Evolutionary conservation across 1,284 basidiomycete genomes (phyloP).

Genomic region (Amylostereum areolatum): DNA sequence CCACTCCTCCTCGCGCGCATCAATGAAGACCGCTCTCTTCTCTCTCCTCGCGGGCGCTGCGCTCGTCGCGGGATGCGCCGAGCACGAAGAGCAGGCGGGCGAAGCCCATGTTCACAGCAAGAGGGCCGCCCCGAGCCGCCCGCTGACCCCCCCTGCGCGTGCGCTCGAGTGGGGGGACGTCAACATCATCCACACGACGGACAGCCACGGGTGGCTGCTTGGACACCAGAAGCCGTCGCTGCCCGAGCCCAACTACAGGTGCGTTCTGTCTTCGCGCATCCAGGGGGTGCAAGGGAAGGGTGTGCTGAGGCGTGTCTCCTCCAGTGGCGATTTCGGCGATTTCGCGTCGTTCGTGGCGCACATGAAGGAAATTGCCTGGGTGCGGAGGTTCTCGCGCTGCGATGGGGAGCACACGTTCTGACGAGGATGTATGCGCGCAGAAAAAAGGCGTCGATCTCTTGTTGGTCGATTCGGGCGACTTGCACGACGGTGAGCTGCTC

Average conservation of each 20-base stretch:
- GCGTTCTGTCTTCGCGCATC: conserved; percentile 6
- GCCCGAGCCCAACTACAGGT: conserved; percentile 75
- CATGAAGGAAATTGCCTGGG: conserved; percentile 70
- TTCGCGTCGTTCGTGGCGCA: conserved; percentile 77
- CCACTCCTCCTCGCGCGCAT: too few relatives aligned
- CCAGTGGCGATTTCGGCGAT: conserved; percentile 70
- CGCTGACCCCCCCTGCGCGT: conserved; percentile 48
- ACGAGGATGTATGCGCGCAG: conserved; percentile 22
- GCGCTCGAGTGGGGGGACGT: conserved; percentile 73
- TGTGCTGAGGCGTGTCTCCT: neutral
- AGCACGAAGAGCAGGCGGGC: conserved; percentile 13
- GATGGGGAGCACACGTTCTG: neutral
- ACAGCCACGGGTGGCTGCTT: conserved; percentile 76
- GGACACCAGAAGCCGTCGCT: conserved; percentile 65
- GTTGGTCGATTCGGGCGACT: conserved; percentile 68
- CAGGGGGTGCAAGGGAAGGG: neutral
- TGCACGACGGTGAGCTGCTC: conserved; percentile 61
- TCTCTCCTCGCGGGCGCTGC: neutral
- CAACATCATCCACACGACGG: conserved; percentile 78
- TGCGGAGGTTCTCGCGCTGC: conserved; percentile 5
- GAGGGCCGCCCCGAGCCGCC: conserved; percentile 37
- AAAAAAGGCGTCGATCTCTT: conserved; percentile 65
- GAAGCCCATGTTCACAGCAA: conserved; percentile 33
- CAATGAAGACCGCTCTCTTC: neutral
- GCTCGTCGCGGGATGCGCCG: conserved; percentile 1